A percentile compares a stretch with the other conserved stretches of the same genome.
These are phyloP conservation scores for Nothophaeocryptopus gaeumannii DNA, from an alignment of 2,329 filamentous ascomycete genomes.

Conservation along the genomic window DNA sequence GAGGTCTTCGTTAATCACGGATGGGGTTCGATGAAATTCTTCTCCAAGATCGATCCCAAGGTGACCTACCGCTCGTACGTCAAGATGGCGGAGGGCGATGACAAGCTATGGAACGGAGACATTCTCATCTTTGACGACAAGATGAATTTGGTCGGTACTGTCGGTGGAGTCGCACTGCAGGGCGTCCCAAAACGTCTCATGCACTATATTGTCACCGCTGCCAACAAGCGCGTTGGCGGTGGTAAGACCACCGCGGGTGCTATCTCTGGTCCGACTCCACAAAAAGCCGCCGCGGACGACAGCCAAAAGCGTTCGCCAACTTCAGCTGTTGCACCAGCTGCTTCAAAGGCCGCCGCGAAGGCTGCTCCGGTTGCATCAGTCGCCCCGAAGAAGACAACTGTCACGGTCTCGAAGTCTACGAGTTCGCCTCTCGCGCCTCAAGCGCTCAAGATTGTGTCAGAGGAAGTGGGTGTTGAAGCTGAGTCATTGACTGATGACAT, in stretches of 20 bases:
- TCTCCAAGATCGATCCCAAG: constrained; percentile 26
- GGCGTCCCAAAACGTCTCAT: constrained; percentile 23
- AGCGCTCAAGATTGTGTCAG: constrained; percentile 27
- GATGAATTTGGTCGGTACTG: constrained; percentile 21
- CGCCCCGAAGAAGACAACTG: too few species aligned
- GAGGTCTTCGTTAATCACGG: constrained; percentile 38
- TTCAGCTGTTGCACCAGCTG: too few species aligned
- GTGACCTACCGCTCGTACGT: constrained; percentile 36
- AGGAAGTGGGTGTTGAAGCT: constrained; percentile 31
- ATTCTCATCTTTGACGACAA: constrained; percentile 31
- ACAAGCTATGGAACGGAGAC: constrained; percentile 39
- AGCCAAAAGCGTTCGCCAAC: too few species aligned
- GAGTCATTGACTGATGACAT: constrained; percentile 29
- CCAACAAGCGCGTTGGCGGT: constrained; percentile 17
- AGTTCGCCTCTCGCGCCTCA: constrained; percentile 2
- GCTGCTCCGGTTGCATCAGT: too few species aligned
- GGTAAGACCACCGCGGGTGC: not conserved
- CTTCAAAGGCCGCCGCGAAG: too few species aligned
- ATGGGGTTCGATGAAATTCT: constrained; percentile 31
- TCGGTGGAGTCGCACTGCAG: constrained; percentile 29
- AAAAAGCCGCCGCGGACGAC: not conserved
- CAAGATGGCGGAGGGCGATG: constrained; percentile 25
- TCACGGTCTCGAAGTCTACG: not conserved
- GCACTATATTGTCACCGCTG: constrained; percentile 20
- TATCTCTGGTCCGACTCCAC: not conserved